Conservation (phyloP, 345 rosid genomes). For the Gynandropsis gynandra region DNA sequence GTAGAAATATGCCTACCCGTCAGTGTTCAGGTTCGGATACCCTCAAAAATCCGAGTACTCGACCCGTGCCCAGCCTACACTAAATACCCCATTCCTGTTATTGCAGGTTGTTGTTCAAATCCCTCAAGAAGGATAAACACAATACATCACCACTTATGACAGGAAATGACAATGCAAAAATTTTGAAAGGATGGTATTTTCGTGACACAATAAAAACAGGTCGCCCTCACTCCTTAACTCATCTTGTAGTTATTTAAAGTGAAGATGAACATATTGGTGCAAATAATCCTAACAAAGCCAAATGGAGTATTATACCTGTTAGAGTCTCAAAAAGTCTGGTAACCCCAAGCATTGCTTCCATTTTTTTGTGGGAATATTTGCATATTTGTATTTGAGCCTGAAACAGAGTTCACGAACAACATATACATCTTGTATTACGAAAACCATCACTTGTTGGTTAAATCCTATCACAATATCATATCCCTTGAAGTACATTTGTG, state of each 20-base stretch:
- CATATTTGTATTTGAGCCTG: constrained; percentile 69
- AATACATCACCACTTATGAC: background rate
- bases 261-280: no score
- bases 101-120: constrained; percentile 69
- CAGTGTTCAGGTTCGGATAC: no score
- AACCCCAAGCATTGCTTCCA: constrained; percentile 47
- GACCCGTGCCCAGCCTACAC: no score
- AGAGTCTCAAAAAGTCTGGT: constrained; percentile 63
- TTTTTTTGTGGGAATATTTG: constrained; percentile 58
- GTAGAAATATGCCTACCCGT: no score
- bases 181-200: background rate
- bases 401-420: constrained; percentile 21
- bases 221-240: constrained; percentile 7
- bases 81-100: constrained; percentile 82
- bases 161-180: background rate
- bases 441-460: no score
- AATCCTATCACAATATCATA: constrained; percentile 4
- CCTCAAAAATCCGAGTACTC: no score
- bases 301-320: constrained; percentile 39
- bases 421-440: constrained; percentile 2
- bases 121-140: constrained; percentile 38
- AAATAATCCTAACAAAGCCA: background rate
- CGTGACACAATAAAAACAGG: background rate
- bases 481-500: constrained; percentile 47
- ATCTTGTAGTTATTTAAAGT: background rate